Base-by-base conservation (phyloP, 169 alveolate genomes). In the Toxoplasma gondii region DNA sequence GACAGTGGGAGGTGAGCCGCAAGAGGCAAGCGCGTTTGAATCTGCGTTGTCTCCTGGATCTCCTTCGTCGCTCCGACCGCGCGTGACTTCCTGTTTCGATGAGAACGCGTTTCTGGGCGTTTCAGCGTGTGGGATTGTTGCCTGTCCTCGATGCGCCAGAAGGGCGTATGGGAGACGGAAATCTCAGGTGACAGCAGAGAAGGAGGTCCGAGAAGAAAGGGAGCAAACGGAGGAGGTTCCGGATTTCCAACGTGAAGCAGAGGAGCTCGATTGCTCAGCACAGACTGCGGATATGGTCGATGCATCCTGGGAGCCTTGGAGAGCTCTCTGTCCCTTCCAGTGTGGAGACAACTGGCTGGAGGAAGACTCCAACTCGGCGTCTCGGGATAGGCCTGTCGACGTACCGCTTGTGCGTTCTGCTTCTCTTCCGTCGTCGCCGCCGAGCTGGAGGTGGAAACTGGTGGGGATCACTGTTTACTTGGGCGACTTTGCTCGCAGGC, bases 391-490 rank as follows among this genome's bases (percentile, higher is more conserved):
- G 27, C 58, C 9, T 4, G 31, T 29, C 84, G 24, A 16, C 84
- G 1, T 74, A 17, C 17, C 10, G 16, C 43, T 4, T 44, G 17
- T 44, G 17, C 34, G 7, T 64, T 12, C 58, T 4, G 74, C 24
- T 64, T 16, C 74, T 38, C 12, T 31, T 78, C 7, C 86, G n/a
- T 78, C 86, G 45, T 45, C 86, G 7, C 45, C 39, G 69, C 36
- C 67, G 90, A 41, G 90, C 67, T 82, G 90, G 90, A 41, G 90
- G n/a, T 82, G 90, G 90, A 82, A 82, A 41, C 38, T 82, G n/a
- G 90, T 82, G 9, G 90, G 44, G 31, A 82, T 82, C 12, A 43
- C 67, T 41, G 69, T 82, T 10, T 82, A 82, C 67, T 36, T 82
- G 41, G 90, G 90, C 1, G 90, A 36, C n/a, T 82, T 82, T 31